These are phyloP conservation scores for Flaveria ramosissima DNA, from an alignment of 129 eudicot genomes.

Conservation along the genomic window DNA sequence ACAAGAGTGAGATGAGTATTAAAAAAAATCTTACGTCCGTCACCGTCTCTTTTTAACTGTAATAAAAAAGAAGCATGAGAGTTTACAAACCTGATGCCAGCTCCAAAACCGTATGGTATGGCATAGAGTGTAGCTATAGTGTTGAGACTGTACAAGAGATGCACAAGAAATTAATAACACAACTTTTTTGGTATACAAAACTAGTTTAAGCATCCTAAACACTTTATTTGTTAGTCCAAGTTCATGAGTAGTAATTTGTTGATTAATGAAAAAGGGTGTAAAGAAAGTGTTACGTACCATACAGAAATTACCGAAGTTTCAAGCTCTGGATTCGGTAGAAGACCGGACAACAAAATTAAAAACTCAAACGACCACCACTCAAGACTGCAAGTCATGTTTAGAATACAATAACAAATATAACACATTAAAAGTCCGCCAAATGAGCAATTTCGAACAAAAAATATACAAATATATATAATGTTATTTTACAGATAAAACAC, in stretches of 20 bases:
- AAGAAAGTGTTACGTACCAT: slow-evolving; percentile 41
- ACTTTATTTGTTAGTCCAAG: neutral
- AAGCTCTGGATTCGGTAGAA: slow-evolving; percentile 70
- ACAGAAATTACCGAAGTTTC: slow-evolving; percentile 76
- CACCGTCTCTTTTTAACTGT: too few relatives aligned
- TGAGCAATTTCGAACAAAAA: neutral
- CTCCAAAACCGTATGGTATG: slow-evolving; percentile 63
- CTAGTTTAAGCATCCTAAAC: neutral
- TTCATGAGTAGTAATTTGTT: neutral
- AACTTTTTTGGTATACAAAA: neutral
- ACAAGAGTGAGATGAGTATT: too few relatives aligned
- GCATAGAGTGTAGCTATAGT: slow-evolving; percentile 60
- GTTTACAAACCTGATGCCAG: slow-evolving; percentile 62
- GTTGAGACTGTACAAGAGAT: slow-evolving; percentile 52
- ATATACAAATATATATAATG: too few relatives aligned
- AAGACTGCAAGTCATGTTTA: slow-evolving; percentile 47
- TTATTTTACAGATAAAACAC: neutral
- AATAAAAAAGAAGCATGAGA: neutral
- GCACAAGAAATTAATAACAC: slow-evolving; percentile 3
- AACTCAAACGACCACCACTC: slow-evolving; percentile 94
- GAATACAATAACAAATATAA: neutral
- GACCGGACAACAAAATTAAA: slow-evolving; percentile 66
- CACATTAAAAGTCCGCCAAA: neutral
- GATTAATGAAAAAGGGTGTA: neutral
- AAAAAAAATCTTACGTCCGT: neutral